Conservation (phyloP, 306 rosid species). For the Rosa persica region DNA sequence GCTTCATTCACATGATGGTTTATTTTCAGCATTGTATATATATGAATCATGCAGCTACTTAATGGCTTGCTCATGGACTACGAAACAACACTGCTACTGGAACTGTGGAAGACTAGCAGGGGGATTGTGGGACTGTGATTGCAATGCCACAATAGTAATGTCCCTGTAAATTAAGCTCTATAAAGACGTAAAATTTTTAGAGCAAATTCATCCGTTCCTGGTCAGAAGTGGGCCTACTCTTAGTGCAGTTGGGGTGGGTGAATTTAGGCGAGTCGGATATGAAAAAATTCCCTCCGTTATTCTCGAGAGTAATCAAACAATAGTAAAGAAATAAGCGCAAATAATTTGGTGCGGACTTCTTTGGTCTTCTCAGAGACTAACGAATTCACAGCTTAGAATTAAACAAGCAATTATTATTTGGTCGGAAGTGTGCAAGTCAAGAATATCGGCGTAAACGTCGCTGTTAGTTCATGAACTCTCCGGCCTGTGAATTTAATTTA, state of each 20-base stretch:
- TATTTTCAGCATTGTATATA: not conserved
- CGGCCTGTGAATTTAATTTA: not conserved
- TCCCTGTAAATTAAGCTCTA: not conserved
- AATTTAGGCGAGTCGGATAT: too few species aligned
- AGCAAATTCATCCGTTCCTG: too few species aligned
- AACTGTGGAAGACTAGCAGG: not conserved
- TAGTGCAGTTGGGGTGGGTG: not conserved
- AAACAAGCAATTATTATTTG: not conserved
- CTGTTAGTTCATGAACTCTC: not conserved
- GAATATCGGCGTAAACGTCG: not conserved
- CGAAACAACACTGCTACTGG: not conserved
- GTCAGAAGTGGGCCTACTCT: too few species aligned
- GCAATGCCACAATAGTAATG: not conserved
- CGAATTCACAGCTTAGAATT: not conserved
- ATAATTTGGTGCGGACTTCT: not conserved
- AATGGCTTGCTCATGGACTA: not conserved
- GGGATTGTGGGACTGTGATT: not conserved
- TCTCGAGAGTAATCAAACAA: too few species aligned
- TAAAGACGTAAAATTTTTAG: not conserved
- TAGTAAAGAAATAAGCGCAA: too few species aligned
- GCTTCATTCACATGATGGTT: not conserved
- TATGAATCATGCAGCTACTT: not conserved
- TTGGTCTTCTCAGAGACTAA: not conserved
- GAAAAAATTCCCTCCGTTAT: not conserved
- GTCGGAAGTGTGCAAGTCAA: not conserved